Conservation (phyloP, 2,329 filamentous ascomycete species). For the Fusarium sp. region DNA sequence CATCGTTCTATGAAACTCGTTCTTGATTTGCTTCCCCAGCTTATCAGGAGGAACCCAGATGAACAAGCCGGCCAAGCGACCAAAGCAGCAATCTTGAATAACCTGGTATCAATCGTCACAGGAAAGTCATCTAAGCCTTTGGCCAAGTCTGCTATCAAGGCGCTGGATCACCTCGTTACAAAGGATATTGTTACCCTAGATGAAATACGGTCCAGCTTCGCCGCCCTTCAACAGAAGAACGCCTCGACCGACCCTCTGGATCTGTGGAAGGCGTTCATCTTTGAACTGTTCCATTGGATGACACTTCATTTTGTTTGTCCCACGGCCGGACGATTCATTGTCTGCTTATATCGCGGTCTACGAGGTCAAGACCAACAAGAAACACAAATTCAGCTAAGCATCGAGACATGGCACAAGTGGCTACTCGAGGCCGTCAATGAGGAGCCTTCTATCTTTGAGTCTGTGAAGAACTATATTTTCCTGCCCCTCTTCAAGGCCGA, state of each 20-base stretch:
- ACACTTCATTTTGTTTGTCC: conserved; percentile 67
- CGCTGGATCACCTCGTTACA: conserved; percentile 71
- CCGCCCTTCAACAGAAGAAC: conserved; percentile 49
- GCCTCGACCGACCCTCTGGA: conserved; percentile 25
- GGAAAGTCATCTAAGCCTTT: conserved; percentile 70
- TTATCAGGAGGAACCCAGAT: conserved; percentile 63
- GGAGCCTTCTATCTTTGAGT: conserved; percentile 66
- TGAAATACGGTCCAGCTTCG: conserved; percentile 59
- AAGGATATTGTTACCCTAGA: conserved; percentile 66
- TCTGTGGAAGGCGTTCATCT: conserved; percentile 64
- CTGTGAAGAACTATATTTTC: conserved; percentile 73
- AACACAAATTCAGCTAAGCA: conserved; percentile 46
- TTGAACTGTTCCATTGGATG: conserved; percentile 66
- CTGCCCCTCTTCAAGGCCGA: conserved; percentile 71
- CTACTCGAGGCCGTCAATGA: conserved; percentile 62
- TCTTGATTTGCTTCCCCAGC: conserved; percentile 66
- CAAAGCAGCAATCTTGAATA: conserved; percentile 60
- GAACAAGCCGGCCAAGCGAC: conserved; percentile 51
- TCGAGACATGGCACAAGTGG: conserved; percentile 66
- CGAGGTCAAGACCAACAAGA: conserved; percentile 46
- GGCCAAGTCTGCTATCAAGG: conserved; percentile 76
- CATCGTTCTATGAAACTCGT: conserved; percentile 72
- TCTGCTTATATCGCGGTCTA: conserved; percentile 65
- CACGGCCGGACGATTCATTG: conserved; percentile 69
- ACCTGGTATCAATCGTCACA: conserved; percentile 68